Conservation (phyloP, 495 filamentous ascomycete species). For the Astrothelium subdiscretum region DNA sequence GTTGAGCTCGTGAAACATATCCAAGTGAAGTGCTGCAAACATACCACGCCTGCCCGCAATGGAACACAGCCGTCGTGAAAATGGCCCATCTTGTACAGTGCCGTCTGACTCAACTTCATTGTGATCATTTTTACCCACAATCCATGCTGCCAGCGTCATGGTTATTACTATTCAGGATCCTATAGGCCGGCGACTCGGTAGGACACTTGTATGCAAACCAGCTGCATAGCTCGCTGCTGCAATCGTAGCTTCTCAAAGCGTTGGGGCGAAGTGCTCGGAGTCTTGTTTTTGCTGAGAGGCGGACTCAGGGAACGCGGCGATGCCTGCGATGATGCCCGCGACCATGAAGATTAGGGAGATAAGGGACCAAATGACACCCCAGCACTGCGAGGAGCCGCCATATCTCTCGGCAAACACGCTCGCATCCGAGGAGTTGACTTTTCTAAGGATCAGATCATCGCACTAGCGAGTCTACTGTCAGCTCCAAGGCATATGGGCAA, state of each 20-base stretch:
- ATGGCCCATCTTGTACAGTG: background rate
- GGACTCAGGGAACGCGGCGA: slow-evolving; percentile 62
- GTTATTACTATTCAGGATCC: background rate
- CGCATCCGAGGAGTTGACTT: slow-evolving; percentile 72
- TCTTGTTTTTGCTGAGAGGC: slow-evolving; percentile 56
- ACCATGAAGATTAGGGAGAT: slow-evolving; percentile 60
- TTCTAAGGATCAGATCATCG: slow-evolving; percentile 71
- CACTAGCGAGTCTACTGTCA: slow-evolving; percentile 34
- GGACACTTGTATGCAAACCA: background rate
- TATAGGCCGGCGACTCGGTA: background rate
- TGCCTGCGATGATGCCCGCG: slow-evolving; percentile 55
- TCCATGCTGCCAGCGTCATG: background rate
- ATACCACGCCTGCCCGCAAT: background rate
- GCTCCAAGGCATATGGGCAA: background rate
- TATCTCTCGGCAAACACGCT: slow-evolving; percentile 68
- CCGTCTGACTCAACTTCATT: background rate
- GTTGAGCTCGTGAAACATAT: background rate
- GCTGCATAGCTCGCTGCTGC: background rate
- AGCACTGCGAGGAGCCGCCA: slow-evolving; percentile 69
- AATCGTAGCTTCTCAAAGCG: slow-evolving; percentile 9
- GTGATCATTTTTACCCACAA: background rate
- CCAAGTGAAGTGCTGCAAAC: background rate
- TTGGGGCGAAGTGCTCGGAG: slow-evolving; percentile 55
- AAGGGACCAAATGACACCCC: slow-evolving; percentile 69
- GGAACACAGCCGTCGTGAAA: background rate